phyloP scores from a whole-genome alignment of 164 flowering plant genomes.

The Piper betle region DNA sequence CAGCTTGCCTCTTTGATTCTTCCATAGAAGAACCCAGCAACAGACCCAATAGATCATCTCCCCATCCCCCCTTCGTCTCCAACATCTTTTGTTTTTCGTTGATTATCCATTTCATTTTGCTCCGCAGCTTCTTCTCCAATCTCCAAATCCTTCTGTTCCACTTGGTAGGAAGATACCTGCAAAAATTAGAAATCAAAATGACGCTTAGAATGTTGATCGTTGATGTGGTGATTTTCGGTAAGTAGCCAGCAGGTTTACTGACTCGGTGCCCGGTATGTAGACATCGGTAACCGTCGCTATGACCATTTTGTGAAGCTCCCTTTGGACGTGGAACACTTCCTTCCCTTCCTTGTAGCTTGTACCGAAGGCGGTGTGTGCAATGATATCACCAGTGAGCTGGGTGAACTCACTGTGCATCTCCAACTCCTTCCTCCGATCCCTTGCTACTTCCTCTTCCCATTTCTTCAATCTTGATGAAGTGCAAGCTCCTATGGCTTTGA shows the following conservation, averaged over 20 bases:
- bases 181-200: neutral
- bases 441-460: conserved; percentile 12
- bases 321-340: conserved; percentile 17
- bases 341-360: conserved; percentile 19
- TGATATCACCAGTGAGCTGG: conserved; percentile 19
- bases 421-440: conserved; percentile 7
- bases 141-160: conserved; percentile 16
- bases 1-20: neutral
- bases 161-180: conserved; percentile 20
- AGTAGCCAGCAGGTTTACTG: neutral
- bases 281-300: conserved; percentile 7
- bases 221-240: neutral
- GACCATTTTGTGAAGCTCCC: conserved; percentile 12
- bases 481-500: conserved; percentile 17
- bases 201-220: neutral
- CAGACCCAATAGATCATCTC: conserved; percentile 19
- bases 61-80: neutral
- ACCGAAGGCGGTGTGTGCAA: conserved; percentile 26
- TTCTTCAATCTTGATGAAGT: conserved; percentile 7
- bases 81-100: conserved; percentile 6
- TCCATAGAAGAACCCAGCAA: conserved; percentile 10
- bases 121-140: conserved; percentile 16
- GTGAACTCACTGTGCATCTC: conserved; percentile 15
- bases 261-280: conserved; percentile 20
- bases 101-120: conserved; percentile 11